Percentiles rank a stretch among this genome's conserved stretches.
Evolutionary conservation across 2,329 filamentous ascomycete species (phyloP).

Genomic region (Tolypocladium endophyticum): DNA sequence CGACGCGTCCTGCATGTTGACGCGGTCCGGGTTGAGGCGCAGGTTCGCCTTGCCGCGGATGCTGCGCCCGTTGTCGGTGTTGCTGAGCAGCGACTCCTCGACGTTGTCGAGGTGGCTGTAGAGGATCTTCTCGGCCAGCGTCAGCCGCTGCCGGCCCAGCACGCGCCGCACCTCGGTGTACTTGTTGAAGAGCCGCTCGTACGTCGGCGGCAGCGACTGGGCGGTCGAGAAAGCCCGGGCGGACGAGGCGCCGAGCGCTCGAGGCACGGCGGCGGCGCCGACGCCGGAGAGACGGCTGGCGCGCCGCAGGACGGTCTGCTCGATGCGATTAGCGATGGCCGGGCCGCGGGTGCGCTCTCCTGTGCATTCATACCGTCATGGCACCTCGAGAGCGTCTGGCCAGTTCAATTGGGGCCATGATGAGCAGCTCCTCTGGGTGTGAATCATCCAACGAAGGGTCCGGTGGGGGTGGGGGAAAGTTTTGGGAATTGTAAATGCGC

Average conservation of each 20-base stretch:
- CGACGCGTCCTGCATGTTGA: constrained; percentile 98
- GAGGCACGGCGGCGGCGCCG: constrained; percentile 4
- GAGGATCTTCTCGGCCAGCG: constrained; percentile 94
- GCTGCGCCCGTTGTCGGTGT: constrained; percentile 72
- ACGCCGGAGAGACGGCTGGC: constrained; percentile 18
- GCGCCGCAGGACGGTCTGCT: constrained; percentile 27
- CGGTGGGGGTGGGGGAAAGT: background rate
- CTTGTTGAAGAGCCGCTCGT: constrained; percentile 69
- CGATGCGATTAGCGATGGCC: background rate
- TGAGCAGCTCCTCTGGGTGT: constrained; percentile 6
- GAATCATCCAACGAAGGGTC: constrained; percentile 1
- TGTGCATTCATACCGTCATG: constrained; percentile 27
- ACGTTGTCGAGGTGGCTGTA: constrained; percentile 89
- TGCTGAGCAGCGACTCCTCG: constrained; percentile 75
- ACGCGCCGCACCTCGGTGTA: constrained; percentile 66
- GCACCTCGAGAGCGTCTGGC: constrained; percentile 36
- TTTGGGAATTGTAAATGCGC: constrained; percentile 21
- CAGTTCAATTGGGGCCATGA: constrained; percentile 41
- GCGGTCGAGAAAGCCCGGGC: constrained; percentile 27
- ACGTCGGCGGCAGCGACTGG: constrained; percentile 53
- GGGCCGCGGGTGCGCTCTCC: background rate
- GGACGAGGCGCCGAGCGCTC: constrained; percentile 11
- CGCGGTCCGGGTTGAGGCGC: constrained; percentile 92
- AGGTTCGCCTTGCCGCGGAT: constrained; percentile 85
- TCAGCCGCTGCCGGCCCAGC: constrained; percentile 58